A percentile compares a stretch with the other conserved stretches of the same genome.
Conservation (phyloP, 345 rosid genomes). For the Aegle marmelos region DNA sequence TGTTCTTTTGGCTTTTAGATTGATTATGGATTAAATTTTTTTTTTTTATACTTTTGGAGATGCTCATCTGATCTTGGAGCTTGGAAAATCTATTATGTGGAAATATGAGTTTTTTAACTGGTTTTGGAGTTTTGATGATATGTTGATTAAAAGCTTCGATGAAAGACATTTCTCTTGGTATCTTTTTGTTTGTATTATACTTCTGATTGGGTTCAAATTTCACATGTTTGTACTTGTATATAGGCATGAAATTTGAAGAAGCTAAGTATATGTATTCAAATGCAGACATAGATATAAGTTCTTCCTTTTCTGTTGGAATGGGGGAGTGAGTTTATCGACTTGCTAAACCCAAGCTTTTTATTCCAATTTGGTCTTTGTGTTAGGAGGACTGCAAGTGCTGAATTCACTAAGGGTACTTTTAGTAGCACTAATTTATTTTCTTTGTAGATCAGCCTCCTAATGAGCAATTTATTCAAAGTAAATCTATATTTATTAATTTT, state of each 20-base stretch:
- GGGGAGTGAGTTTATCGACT: neutral
- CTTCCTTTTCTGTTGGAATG: neutral
- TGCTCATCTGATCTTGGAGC: slow-evolving; percentile 17
- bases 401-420: neutral
- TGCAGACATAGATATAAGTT: neutral
- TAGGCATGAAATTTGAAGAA: neutral
- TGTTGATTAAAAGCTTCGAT: neutral
- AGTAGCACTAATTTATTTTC: neutral
- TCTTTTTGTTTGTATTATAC: neutral
- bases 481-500: neutral
- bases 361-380: neutral
- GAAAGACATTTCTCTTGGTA: neutral
- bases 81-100: slow-evolving; percentile 9
- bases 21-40: neutral
- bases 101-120: neutral
- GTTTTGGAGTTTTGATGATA: neutral
- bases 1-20: neutral
- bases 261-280: neutral
- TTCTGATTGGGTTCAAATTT: slow-evolving; percentile 9
- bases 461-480: neutral
- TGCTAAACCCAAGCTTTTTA: neutral
- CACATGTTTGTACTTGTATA: neutral
- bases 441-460: neutral
- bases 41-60: neutral
- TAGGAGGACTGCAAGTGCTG: neutral